Conservation (phyloP, 139 green algal species). For the Edaphochlamys debaryana region DNA sequence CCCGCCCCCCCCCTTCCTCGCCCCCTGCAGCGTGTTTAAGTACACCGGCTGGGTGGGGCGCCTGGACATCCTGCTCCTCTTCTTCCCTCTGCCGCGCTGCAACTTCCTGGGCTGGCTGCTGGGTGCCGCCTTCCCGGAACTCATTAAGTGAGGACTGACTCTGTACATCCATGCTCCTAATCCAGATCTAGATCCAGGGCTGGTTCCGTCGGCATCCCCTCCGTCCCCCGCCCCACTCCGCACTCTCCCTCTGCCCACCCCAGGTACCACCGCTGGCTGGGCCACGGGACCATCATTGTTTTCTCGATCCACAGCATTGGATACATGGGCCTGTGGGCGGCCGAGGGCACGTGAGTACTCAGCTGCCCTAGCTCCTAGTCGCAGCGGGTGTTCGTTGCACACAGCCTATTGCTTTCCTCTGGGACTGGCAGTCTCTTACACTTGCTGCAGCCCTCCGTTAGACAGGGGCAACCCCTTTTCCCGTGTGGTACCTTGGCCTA, state of each 20-base stretch:
- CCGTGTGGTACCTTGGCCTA: too few species aligned
- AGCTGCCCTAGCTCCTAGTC: not conserved
- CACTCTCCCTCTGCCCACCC: too few species aligned
- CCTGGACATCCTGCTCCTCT: conserved; percentile 30
- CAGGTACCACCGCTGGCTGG: conserved; percentile 31
- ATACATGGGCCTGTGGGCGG: conserved; percentile 25
- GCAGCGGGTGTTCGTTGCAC: too few species aligned
- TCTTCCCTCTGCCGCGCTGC: conserved; percentile 35
- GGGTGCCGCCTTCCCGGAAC: conserved; percentile 1
- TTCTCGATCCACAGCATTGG: conserved; percentile 12
- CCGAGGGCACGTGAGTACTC: conserved; percentile 1
- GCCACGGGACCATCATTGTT: conserved; percentile 10
- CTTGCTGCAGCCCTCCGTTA: too few species aligned
- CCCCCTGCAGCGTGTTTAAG: not conserved
- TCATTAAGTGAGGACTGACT: conserved; percentile 36
- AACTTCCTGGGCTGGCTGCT: conserved; percentile 35
- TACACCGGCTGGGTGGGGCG: conserved; percentile 35
- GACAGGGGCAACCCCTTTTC: too few species aligned
- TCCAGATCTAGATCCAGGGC: not conserved
- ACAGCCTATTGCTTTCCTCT: too few species aligned
- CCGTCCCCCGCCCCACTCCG: not conserved
- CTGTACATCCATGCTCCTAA: not conserved
- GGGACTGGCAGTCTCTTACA: too few species aligned
- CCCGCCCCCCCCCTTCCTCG: too few species aligned
- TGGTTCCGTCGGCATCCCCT: not conserved